Evolutionary conservation across 441 rosid species (phyloP), one percentile per base, ranked within the genome.

Genomic region (Corymbia calophylla): DNA sequence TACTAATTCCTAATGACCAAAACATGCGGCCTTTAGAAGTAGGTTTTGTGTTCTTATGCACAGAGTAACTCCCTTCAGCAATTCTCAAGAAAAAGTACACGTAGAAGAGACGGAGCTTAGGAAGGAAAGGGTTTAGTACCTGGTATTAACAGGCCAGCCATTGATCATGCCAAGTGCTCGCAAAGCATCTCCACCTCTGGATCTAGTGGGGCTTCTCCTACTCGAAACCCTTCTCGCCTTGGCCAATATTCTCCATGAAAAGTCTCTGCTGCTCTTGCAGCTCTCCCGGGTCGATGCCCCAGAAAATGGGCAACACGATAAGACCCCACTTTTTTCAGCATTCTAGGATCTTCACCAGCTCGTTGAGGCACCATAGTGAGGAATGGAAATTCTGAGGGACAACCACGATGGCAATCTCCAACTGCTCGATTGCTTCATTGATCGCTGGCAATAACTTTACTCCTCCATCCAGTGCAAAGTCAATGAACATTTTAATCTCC

Each of bases 101-200:
- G 4, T 35, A 35, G 39, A 35, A 35, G 39, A 35, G 39, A 35
- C 39, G n/a, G n/a, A 35, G 39, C 39, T 35, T 35, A 35, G 39
- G 39, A 60, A 27, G 32, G 31, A 60, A 60, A 60, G 68, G 68
- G 29, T 60, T 3, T 60, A 0, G 68, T 60, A 60, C 68, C 68
- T 60, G 68, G 0, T 12, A 0, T 0, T 27, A 27, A 60, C 4
- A 60, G 68, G 29, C 32, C n/a, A 60, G 29, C 31, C 68, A 15
- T 60, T 60, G 68, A 60, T 60, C 68, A 27, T 27, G 68, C 68
- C 68, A 31, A 60, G 31, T 27, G 17, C 29, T 60, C 68, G 68
- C 17, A 27, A 60, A 29, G 31, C 8, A 27, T 0, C 0, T 27
- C 31, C 31, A 27, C 68, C 31, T 60, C 16, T 60, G 68, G 68